Percentiles rank a stretch among this genome's conserved stretches.
phyloP scores from a whole-genome alignment of 2,329 filamentous ascomycete species.

The Canariomyces notabilis region DNA sequence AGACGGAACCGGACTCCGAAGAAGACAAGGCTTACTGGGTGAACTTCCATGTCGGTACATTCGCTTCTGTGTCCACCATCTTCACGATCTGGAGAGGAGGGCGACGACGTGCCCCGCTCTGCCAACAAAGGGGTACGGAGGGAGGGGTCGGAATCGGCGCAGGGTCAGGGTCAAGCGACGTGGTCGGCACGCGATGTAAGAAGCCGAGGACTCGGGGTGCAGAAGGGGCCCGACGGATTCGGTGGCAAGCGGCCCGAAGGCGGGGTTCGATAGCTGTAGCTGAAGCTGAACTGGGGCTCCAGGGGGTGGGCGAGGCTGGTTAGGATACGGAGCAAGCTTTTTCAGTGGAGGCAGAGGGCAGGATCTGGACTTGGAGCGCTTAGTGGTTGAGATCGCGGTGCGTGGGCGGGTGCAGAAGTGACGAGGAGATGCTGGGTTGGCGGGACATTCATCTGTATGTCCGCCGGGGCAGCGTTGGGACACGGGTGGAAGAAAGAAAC shows the following conservation, averaged over 20 bases:
- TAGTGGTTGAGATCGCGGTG: constrained; percentile 1
- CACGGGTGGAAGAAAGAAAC: constrained; percentile 11
- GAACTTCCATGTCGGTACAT: constrained; percentile 98
- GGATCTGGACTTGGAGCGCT: constrained; percentile 1
- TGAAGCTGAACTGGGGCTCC: constrained; percentile 11
- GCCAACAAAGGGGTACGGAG: constrained; percentile 16
- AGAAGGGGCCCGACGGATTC: constrained; percentile 7
- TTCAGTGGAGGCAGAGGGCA: constrained; percentile 4
- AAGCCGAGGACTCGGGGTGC: constrained; percentile 2
- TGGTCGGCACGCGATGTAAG: constrained; percentile 12
- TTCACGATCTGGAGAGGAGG: constrained; percentile 41
- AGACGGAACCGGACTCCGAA: constrained; percentile 6
- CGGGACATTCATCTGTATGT: constrained; percentile 6
- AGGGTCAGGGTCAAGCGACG: no score
- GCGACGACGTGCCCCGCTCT: constrained; percentile 27
- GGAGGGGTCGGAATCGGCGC: constrained; percentile 9
- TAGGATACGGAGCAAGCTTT: constrained; percentile 11
- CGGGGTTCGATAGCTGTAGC: constrained; percentile 17
- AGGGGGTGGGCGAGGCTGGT: constrained; percentile 12
- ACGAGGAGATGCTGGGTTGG: constrained; percentile 16
- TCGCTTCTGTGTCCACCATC: constrained; percentile 95
- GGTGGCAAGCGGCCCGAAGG: constrained; percentile 15
- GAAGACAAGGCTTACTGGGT: constrained; percentile 71
- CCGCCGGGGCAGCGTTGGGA: constrained; percentile 10
- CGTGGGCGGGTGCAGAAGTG: constrained; percentile 10